Percentiles rank a stretch among this genome's conserved stretches.
phyloP scores from a whole-genome alignment of 2,329 filamentous ascomycete genomes.

The Colletotrichum destructivum region DNA sequence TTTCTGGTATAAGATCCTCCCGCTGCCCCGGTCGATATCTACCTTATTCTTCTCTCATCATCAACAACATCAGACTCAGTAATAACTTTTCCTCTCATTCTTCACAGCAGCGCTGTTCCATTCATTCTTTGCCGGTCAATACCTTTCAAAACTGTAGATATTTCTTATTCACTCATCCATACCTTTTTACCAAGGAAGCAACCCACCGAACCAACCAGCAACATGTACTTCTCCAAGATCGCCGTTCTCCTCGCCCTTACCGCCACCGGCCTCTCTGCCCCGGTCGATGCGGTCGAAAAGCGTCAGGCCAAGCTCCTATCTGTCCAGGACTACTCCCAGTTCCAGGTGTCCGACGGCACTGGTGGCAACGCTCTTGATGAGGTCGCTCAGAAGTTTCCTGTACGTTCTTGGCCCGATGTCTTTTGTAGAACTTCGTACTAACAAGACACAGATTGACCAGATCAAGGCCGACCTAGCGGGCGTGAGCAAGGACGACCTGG shows the following conservation, averaged over 20 bases:
- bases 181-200: slow-evolving; percentile 20
- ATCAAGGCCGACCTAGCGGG: slow-evolving; percentile 57
- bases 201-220: slow-evolving; percentile 42
- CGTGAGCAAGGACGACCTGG: slow-evolving; percentile 63
- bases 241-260: slow-evolving; percentile 55
- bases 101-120: slow-evolving; percentile 35
- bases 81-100: slow-evolving; percentile 23
- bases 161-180: slow-evolving; percentile 16
- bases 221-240: slow-evolving; percentile 57
- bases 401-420: slow-evolving; percentile 46
- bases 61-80: slow-evolving; percentile 32
- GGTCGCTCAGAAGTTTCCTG: slow-evolving; percentile 69
- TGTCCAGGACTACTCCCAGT: slow-evolving; percentile 39
- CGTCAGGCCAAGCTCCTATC: slow-evolving; percentile 43
- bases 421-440: background rate
- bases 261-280: slow-evolving; percentile 51
- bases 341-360: slow-evolving; percentile 66
- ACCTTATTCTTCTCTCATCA: slow-evolving; percentile 1
- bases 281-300: slow-evolving; percentile 44
- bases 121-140: slow-evolving; percentile 29
- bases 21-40: slow-evolving; percentile 15
- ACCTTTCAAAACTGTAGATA: slow-evolving; percentile 28
- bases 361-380: slow-evolving; percentile 68
- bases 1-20: slow-evolving; percentile 38
- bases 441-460: slow-evolving; percentile 26